Percentiles rank a stretch among this genome's conserved stretches.
phyloP scores from a whole-genome alignment of 805 yeast genomes.

The Blastobotrys chiropterorum region DNA sequence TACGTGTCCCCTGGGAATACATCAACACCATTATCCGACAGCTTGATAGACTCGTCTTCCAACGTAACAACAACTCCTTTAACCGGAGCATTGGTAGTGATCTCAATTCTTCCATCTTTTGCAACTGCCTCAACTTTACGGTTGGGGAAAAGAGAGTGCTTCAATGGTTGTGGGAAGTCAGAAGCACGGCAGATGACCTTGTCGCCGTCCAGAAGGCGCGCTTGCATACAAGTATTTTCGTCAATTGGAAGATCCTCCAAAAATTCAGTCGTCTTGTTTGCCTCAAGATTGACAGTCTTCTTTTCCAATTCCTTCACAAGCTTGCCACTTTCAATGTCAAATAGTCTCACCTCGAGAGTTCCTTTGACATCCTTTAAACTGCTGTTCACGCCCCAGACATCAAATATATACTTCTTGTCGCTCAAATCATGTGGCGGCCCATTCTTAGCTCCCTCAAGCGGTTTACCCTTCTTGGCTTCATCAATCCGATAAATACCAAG shows the following conservation, averaged over 20 bases:
- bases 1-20: constrained; percentile 36
- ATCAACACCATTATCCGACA: constrained; percentile 44
- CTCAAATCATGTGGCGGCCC: constrained; percentile 24
- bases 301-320: constrained; percentile 15
- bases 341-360: constrained; percentile 27
- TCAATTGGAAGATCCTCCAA: constrained; percentile 16
- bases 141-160: constrained; percentile 33
- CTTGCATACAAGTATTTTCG: constrained; percentile 15
- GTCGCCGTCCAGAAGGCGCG: constrained; percentile 15
- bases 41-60: constrained; percentile 21
- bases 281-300: constrained; percentile 10
- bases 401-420: constrained; percentile 27
- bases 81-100: constrained; percentile 35
- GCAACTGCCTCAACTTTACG: constrained; percentile 21
- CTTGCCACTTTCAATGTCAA: constrained; percentile 32
- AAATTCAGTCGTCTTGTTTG: constrained; percentile 33
- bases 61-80: constrained; percentile 39
- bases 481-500: constrained; percentile 34
- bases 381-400: constrained; percentile 39
- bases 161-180: constrained; percentile 49
- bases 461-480: constrained; percentile 12
- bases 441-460: constrained; percentile 18
- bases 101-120: constrained; percentile 24
- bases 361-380: constrained; percentile 23
- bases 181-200: constrained; percentile 30